These are phyloP conservation scores for Cutaneotrichosporon sp. DNA, from an alignment of 1,284 basidiomycete genomes.

Conservation along the genomic window DNA sequence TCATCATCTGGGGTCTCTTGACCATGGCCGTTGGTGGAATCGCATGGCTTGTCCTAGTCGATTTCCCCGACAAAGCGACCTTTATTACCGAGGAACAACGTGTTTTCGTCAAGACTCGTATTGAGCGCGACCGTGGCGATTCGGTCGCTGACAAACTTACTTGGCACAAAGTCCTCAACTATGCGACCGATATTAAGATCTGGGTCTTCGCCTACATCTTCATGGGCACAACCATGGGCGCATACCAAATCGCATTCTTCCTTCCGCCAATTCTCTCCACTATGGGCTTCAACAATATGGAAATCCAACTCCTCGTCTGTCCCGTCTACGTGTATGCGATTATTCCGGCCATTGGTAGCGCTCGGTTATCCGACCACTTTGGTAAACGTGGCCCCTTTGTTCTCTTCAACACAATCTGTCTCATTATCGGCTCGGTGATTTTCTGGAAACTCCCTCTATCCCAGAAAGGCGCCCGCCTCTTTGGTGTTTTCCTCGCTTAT, in stretches of 20 bases:
- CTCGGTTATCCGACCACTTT: constrained; percentile 46
- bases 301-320: constrained; percentile 46
- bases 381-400: constrained; percentile 10
- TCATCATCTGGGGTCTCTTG: too few species aligned
- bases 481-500: constrained; percentile 53
- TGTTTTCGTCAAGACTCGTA: constrained; percentile 15
- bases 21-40: too few species aligned
- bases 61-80: too few species aligned
- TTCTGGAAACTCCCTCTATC: constrained; percentile 3
- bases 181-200: constrained; percentile 52
- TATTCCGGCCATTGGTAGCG: constrained; percentile 46
- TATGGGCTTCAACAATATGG: constrained; percentile 46
- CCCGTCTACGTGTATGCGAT: constrained; percentile 52
- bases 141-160: constrained; percentile 51
- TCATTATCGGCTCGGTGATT: constrained; percentile 17
- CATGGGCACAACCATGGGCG: too few species aligned
- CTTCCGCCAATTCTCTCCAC: constrained; percentile 52
- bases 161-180: constrained; percentile 39
- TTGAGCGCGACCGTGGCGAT: constrained; percentile 42
- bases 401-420: constrained; percentile 8
- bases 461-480: constrained; percentile 12
- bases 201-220: too few species aligned
- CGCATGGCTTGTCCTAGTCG: too few species aligned
- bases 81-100: constrained; percentile 18
- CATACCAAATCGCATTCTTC: constrained; percentile 46